Evolutionary conservation across 768 basidiomycete species (phyloP).

Genomic region (Hygrophorus russula): DNA sequence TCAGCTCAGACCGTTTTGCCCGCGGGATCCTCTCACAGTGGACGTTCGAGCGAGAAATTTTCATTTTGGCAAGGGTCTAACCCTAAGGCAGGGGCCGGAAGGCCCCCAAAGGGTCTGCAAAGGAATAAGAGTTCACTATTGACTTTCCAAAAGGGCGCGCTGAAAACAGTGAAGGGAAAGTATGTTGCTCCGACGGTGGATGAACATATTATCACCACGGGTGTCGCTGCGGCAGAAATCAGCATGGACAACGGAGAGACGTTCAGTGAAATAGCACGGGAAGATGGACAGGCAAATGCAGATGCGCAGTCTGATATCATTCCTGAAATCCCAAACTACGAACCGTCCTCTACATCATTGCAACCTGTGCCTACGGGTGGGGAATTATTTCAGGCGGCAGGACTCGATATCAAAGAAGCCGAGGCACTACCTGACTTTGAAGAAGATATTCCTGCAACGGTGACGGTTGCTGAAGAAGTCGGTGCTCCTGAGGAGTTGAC

Average conservation of each 20-base stretch:
- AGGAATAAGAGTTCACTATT: constrained; percentile 40
- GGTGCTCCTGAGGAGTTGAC: constrained; percentile 2
- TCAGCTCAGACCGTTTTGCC: constrained; percentile 9
- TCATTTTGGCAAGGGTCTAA: constrained; percentile 4
- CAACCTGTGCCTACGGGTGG: constrained; percentile 19
- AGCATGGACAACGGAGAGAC: not conserved
- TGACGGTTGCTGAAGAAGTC: not conserved
- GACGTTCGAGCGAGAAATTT: not conserved
- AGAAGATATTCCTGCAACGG: constrained; percentile 5
- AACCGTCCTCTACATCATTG: not conserved
- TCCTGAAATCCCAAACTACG: not conserved
- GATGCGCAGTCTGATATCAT: not conserved
- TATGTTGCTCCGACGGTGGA: constrained; percentile 13
- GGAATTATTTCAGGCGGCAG: constrained; percentile 42
- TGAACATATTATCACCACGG: constrained; percentile 2
- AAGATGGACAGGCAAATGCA: not conserved
- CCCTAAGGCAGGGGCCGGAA: constrained; percentile 31
- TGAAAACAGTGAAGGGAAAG: constrained; percentile 40
- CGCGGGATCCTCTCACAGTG: constrained; percentile 2
- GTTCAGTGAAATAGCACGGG: not conserved
- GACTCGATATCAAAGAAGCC: constrained; percentile 24
- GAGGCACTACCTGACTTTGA: constrained; percentile 47
- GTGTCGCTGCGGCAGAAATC: constrained; percentile 9
- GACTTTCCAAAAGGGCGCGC: constrained; percentile 37
- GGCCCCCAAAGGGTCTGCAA: constrained; percentile 29